A percentile compares a stretch with the other conserved stretches of the same genome.
phyloP scores from a whole-genome alignment of 768 basidiomycete genomes.

The Lactarius akahatsu region DNA sequence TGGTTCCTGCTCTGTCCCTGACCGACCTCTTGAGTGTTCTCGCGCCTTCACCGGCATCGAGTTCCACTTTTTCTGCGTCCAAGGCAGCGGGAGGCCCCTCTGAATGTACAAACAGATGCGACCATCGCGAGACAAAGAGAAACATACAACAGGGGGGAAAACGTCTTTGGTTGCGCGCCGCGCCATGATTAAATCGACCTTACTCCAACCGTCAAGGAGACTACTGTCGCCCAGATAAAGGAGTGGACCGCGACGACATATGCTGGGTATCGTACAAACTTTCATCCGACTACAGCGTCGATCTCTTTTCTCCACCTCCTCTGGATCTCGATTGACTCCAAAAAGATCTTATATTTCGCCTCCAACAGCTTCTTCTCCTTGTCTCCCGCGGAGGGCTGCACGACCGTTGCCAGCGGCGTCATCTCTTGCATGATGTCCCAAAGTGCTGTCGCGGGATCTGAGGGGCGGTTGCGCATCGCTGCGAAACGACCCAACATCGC shows the following conservation, averaged over 20 bases:
- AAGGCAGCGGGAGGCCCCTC: too few species aligned
- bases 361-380: slow-evolving; percentile 76
- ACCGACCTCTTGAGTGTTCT: not conserved
- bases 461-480: slow-evolving; percentile 49
- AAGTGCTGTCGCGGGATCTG: slow-evolving; percentile 60
- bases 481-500: slow-evolving; percentile 94
- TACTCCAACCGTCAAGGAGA: too few species aligned
- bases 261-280: not conserved
- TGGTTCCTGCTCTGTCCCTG: not conserved
- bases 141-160: too few species aligned
- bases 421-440: slow-evolving; percentile 98
- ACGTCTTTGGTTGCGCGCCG: too few species aligned
- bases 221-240: too few species aligned
- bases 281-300: slow-evolving; percentile 48
- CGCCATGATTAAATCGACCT: too few species aligned
- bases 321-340: slow-evolving; percentile 86
- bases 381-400: slow-evolving; percentile 58
- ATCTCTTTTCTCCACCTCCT: slow-evolving; percentile 81
- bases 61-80: not conserved
- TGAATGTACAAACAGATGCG: too few species aligned
- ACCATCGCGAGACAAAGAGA: too few species aligned
- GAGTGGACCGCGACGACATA: not conserved
- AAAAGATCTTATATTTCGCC: slow-evolving; percentile 93
- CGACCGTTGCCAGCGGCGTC: slow-evolving; percentile 78
- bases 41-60: not conserved